These are phyloP conservation scores for Mucor irregularis DNA, from an alignment of 371 early-diverging fungal genomes.

Conservation along the genomic window DNA sequence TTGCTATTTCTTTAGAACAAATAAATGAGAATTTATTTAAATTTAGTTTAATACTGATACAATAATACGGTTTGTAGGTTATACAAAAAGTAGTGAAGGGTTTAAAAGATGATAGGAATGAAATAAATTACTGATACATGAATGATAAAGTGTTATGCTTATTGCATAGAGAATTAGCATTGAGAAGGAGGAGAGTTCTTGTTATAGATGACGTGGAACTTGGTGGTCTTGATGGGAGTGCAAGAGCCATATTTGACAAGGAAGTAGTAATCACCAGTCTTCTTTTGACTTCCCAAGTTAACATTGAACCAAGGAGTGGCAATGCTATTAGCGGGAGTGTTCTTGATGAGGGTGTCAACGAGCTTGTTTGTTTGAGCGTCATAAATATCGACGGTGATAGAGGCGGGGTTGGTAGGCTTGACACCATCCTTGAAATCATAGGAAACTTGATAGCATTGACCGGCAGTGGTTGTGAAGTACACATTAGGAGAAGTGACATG, in stretches of 20 bases:
- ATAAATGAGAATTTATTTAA: too few species aligned
- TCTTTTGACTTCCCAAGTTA: conserved; percentile 9
- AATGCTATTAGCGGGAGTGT: conserved; percentile 12
- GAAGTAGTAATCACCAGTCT: conserved; percentile 30
- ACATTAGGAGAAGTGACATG: conserved; percentile 34
- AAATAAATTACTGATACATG: too few species aligned
- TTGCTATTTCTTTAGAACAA: too few species aligned
- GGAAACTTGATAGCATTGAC: conserved; percentile 33
- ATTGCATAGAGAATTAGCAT: too few species aligned
- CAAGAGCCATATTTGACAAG: conserved; percentile 25
- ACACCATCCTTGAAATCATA: conserved; percentile 24
- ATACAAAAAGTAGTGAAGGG: too few species aligned
- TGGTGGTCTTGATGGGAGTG: conserved; percentile 16
- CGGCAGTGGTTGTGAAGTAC: conserved; percentile 30
- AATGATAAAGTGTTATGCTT: too few species aligned
- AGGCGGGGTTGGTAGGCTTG: conserved; percentile 5
- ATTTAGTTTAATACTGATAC: too few species aligned
- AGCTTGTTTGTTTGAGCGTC: conserved; percentile 19
- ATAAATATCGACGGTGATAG: conserved; percentile 21
- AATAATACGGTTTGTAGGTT: too few species aligned
- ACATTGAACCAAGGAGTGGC: conserved; percentile 22
- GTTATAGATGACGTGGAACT: conserved; percentile 29
- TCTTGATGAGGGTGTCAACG: conserved; percentile 10
- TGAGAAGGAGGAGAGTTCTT: conserved; percentile 30
- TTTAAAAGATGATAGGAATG: too few species aligned